Conservation (phyloP, 495 filamentous ascomycete genomes). For the Penicillium diatomitis region DNA sequence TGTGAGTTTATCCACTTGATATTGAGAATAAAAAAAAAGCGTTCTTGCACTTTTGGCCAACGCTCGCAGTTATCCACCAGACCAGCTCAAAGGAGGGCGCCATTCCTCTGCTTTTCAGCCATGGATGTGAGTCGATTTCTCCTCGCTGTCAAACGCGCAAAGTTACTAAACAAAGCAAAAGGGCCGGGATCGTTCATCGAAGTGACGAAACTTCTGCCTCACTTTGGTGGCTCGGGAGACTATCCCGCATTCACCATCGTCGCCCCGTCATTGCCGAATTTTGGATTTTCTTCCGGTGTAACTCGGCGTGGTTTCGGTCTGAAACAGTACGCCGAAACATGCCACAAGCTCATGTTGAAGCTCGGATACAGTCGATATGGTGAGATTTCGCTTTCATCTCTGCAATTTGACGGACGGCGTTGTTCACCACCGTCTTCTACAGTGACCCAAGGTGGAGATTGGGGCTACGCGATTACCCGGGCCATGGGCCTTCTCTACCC, state of each 20-base stretch:
- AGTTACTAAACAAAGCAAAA: background rate
- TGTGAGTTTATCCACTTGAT: slow-evolving; percentile 8
- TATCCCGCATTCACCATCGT: slow-evolving; percentile 35
- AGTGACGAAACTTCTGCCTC: slow-evolving; percentile 26
- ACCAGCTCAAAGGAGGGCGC: slow-evolving; percentile 21
- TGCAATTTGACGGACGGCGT: no score
- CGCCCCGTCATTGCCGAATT: slow-evolving; percentile 36
- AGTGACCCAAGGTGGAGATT: slow-evolving; percentile 60
- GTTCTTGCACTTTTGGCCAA: no score
- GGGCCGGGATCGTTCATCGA: slow-evolving; percentile 35
- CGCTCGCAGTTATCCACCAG: slow-evolving; percentile 29
- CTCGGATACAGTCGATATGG: slow-evolving; percentile 60
- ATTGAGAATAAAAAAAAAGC: background rate
- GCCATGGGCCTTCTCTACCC: slow-evolving; percentile 49
- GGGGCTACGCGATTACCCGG: slow-evolving; percentile 56
- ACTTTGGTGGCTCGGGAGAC: slow-evolving; percentile 14
- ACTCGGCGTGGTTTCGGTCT: slow-evolving; percentile 43
- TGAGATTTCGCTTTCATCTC: slow-evolving; percentile 1
- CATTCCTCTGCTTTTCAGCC: slow-evolving; percentile 36
- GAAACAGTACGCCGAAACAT: slow-evolving; percentile 50
- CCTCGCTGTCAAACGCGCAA: background rate
- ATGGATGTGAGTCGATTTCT: slow-evolving; percentile 27
- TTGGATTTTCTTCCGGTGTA: slow-evolving; percentile 31
- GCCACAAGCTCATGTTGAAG: slow-evolving; percentile 57
- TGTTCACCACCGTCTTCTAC: background rate